Percentiles rank a stretch among this genome's conserved stretches.
Conservation (phyloP, 371 early-diverging fungal species). For the Saksenaea oblongispora region DNA sequence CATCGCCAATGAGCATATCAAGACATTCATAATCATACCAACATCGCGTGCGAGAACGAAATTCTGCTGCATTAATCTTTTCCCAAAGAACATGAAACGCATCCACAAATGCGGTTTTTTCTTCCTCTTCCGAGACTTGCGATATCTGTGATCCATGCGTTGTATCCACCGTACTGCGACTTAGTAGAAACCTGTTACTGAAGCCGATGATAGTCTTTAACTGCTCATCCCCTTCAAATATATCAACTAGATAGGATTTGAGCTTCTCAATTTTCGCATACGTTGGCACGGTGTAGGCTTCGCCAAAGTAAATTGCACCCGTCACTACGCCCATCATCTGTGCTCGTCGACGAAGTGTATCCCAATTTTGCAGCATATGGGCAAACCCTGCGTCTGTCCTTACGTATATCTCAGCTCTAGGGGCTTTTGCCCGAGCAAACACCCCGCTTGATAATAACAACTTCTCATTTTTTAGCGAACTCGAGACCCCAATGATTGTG, state of each 20-base stretch:
- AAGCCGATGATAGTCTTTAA: constrained; percentile 47
- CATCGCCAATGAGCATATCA: constrained; percentile 44
- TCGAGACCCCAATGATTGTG: constrained; percentile 21
- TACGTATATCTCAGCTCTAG: constrained; percentile 48
- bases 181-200: constrained; percentile 28
- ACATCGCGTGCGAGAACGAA: constrained; percentile 35
- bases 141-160: neutral
- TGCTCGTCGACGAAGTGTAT: constrained; percentile 36
- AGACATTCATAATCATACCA: constrained; percentile 51
- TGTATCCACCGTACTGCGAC: neutral
- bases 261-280: constrained; percentile 69
- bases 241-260: constrained; percentile 64
- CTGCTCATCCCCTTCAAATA: constrained; percentile 76
- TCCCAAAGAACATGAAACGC: constrained; percentile 41
- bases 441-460: constrained; percentile 33
- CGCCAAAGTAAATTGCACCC: constrained; percentile 37
- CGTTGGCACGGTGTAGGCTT: constrained; percentile 51
- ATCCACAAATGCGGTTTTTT: constrained; percentile 21
- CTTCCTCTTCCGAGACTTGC: constrained; percentile 10
- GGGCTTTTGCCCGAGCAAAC: constrained; percentile 42
- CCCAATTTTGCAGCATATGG: constrained; percentile 52
- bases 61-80: constrained; percentile 27
- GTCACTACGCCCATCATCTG: constrained; percentile 55
- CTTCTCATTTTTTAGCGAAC: constrained; percentile 20
- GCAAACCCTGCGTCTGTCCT: constrained; percentile 47